Evolutionary conservation across 2,329 filamentous ascomycete species (phyloP).

Genomic region (Xylaria sp.): DNA sequence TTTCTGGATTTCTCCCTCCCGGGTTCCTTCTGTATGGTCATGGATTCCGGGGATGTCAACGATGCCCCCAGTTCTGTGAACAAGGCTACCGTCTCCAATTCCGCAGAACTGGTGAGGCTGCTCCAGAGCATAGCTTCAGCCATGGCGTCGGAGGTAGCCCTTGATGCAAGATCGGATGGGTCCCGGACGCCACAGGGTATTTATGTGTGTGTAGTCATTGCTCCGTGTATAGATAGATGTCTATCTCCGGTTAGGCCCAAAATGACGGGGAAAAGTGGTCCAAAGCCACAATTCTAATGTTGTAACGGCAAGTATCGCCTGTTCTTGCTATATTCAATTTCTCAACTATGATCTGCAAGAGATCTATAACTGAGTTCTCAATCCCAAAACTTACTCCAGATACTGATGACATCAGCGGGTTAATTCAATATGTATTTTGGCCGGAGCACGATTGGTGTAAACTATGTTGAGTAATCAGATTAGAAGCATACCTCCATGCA

Average conservation of each 20-base stretch:
- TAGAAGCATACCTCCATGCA: conserved; percentile 14
- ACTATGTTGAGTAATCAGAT: conserved; percentile 29
- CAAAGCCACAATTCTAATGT: conserved; percentile 5
- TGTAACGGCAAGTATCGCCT: conserved; percentile 13
- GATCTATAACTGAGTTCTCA: background rate
- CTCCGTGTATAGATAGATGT: conserved; percentile 15
- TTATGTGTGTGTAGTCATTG: conserved; percentile 11
- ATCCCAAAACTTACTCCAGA: background rate
- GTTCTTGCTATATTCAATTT: conserved; percentile 5
- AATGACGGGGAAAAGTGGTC: conserved; percentile 14
- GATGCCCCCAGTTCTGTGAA: conserved; percentile 8
- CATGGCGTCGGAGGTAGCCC: conserved; percentile 21
- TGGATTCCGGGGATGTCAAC: conserved; percentile 9
- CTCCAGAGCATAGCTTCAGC: conserved; percentile 14
- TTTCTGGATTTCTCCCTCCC: background rate
- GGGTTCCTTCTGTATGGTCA: conserved; percentile 2
- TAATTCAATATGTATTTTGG: conserved; percentile 7
- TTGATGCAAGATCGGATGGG: conserved; percentile 5
- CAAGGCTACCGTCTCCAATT: conserved; percentile 29
- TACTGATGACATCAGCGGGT: conserved; percentile 20
- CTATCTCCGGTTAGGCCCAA: conserved; percentile 14
- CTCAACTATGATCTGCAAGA: background rate
- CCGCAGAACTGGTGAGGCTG: conserved; percentile 19
- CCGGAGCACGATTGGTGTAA: background rate
- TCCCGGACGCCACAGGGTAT: conserved; percentile 19